Conservation (phyloP, 2,329 filamentous ascomycete species). For the Botrytis aclada region DNA sequence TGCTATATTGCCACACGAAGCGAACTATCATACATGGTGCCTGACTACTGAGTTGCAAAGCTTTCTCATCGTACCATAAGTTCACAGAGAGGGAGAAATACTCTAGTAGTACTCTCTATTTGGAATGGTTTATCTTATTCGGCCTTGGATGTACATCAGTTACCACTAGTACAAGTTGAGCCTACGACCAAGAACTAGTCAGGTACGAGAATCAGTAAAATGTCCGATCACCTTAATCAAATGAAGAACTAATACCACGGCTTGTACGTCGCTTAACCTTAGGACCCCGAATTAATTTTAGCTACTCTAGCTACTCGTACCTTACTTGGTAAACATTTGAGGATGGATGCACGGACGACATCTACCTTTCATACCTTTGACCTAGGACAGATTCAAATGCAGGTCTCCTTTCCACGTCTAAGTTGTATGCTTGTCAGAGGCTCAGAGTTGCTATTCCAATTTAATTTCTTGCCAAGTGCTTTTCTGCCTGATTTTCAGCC, state of each 20-base stretch:
- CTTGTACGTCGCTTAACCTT: neutral
- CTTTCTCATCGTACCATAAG: neutral
- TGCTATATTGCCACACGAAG: neutral
- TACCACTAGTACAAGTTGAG: neutral
- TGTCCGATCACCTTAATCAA: neutral
- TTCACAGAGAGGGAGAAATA: neutral
- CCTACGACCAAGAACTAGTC: neutral
- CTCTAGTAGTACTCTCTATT: neutral
- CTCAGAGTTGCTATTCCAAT: neutral
- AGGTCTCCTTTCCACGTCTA: neutral
- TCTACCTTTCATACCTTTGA: neutral
- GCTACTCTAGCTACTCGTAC: neutral
- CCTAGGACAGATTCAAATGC: neutral
- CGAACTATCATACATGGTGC: neutral
- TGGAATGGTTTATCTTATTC: neutral
- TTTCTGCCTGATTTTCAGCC: neutral
- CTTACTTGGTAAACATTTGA: neutral
- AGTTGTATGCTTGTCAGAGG: neutral
- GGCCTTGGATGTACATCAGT: neutral
- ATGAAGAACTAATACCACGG: neutral
- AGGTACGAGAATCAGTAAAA: neutral
- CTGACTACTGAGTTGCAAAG: neutral
- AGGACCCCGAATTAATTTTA: neutral
- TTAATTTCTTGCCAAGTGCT: neutral
- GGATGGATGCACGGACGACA: neutral